These are phyloP conservation scores for Macrotyloma uniflorum DNA, from an alignment of 306 rosid genomes.

Conservation along the genomic window DNA sequence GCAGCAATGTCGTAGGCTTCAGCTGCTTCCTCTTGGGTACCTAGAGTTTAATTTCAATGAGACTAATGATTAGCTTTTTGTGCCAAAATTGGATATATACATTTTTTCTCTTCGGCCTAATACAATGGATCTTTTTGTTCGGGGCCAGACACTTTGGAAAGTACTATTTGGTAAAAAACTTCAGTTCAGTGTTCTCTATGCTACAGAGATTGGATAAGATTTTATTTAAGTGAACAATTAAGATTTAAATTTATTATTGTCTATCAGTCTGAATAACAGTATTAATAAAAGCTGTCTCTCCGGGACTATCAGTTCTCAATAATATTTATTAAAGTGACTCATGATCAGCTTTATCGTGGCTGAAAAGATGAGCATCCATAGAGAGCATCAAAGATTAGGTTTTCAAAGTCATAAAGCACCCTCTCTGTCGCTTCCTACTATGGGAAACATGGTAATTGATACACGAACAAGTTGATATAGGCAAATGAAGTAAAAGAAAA, in stretches of 20 bases:
- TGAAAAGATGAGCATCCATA: slow-evolving; percentile 36
- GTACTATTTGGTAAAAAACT: neutral
- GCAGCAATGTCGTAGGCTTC: slow-evolving; percentile 95
- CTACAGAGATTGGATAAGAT: neutral
- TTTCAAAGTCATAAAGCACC: slow-evolving; percentile 41
- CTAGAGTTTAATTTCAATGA: slow-evolving; percentile 45
- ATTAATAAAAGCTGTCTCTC: slow-evolving; percentile 39
- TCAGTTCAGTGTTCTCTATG: neutral
- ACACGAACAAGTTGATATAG: neutral
- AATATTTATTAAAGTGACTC: slow-evolving; percentile 31
- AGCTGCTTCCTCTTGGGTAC: slow-evolving; percentile 98
- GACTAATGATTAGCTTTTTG: slow-evolving; percentile 20
- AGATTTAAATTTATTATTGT: slow-evolving; percentile 33
- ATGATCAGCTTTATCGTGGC: slow-evolving; percentile 33
- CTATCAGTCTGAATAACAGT: slow-evolving; percentile 35
- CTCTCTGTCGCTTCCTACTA: slow-evolving; percentile 34
- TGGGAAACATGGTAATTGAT: slow-evolving; percentile 33
- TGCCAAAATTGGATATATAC: neutral
- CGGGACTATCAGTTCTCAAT: slow-evolving; percentile 24
- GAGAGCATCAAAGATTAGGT: slow-evolving; percentile 38
- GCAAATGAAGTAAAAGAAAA: neutral
- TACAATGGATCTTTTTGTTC: neutral
- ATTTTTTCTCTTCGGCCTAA: neutral
- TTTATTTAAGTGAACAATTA: slow-evolving; percentile 1
- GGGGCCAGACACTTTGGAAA: neutral